phyloP scores from a whole-genome alignment of 371 early-diverging fungal species.

The Mucor circinelloides region DNA sequence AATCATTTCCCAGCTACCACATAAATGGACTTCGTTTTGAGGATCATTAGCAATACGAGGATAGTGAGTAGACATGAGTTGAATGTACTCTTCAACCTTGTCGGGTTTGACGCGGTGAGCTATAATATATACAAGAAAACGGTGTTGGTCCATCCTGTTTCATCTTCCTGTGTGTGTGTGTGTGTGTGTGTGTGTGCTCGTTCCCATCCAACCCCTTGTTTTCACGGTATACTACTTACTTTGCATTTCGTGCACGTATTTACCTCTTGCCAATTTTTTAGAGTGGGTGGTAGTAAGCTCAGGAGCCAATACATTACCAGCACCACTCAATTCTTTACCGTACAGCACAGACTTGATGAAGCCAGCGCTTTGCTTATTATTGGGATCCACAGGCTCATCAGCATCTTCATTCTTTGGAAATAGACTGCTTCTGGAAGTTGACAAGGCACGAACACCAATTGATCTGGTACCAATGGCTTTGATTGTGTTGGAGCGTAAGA shows the following conservation, averaged over 20 bases:
- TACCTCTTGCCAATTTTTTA: slow-evolving; percentile 82
- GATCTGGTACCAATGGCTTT: not conserved
- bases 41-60: slow-evolving; percentile 77
- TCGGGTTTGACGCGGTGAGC: slow-evolving; percentile 88
- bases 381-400: slow-evolving; percentile 4
- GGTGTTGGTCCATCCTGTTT: not conserved
- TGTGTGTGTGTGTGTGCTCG: too few relatives aligned
- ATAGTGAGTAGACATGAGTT: slow-evolving; percentile 69
- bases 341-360: slow-evolving; percentile 67
- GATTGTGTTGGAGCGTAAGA: not conserved
- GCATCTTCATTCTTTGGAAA: slow-evolving; percentile 8
- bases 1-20: slow-evolving; percentile 86
- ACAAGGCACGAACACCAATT: slow-evolving; percentile 1
- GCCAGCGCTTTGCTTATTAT: slow-evolving; percentile 17
- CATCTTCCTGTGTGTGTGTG: not conserved
- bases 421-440: not conserved
- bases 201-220: not conserved
- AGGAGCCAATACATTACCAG: slow-evolving; percentile 28
- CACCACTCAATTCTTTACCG: slow-evolving; percentile 57
- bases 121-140: slow-evolving; percentile 28
- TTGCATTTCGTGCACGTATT: slow-evolving; percentile 87
- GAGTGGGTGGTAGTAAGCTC: slow-evolving; percentile 66
- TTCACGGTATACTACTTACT: slow-evolving; percentile 45
- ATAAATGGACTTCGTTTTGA: slow-evolving; percentile 73
- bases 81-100: slow-evolving; percentile 80